Evolutionary conservation across 2,329 filamentous ascomycete genomes (phyloP), one percentile per base, ranked within the genome.

Genomic region (Aureobasidium sp.): DNA sequence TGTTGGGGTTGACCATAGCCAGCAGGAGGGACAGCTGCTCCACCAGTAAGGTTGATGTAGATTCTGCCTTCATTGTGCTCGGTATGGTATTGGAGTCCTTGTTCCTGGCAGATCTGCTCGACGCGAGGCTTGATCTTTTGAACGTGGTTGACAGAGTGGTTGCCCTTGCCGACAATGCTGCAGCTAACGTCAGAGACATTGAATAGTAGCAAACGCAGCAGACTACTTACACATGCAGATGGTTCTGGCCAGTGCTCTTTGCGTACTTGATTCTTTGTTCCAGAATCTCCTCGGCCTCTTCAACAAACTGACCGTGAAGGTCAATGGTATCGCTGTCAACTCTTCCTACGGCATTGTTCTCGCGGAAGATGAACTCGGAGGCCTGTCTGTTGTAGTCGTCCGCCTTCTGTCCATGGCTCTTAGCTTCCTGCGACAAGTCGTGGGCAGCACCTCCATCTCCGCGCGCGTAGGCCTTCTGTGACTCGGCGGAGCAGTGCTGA

Each of bases 111-210:
- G 53, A 97, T 81, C 72, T 89, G 82, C 77, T 97, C 92, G 47
- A 97, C 91, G 65, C 89, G 83, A n/a, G 94, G 94, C 78, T 96
- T 97, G 75, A 99, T 87, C 81, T 94, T 97, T 75, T 96, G 91
- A 27, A 97, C 82, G 70, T 94, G 88, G 67, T 87, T 84, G 10
- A 77, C 79, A 56, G 86, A 90, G 77, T 99, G 94, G 74, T 95
- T 94, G 3, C 94, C 94, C 76, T 93, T 96, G 71, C 94, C 94
- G 34, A 97, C 93, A 70, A 99, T 97, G 44, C 81, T 84, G 63
- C 39, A 48, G 13, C 20, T 17, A 43, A 12, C 9, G 24, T 50
- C 34, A 60, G 57, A 41, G 12, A 41, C n/a, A n/a, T 39, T 26
- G 12, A 17, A 34, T 9, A n/a, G 39, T 29, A 46, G 53, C 39